Conservation (phyloP, 768 basidiomycete genomes). For the Panaeolus papilionaceus region DNA sequence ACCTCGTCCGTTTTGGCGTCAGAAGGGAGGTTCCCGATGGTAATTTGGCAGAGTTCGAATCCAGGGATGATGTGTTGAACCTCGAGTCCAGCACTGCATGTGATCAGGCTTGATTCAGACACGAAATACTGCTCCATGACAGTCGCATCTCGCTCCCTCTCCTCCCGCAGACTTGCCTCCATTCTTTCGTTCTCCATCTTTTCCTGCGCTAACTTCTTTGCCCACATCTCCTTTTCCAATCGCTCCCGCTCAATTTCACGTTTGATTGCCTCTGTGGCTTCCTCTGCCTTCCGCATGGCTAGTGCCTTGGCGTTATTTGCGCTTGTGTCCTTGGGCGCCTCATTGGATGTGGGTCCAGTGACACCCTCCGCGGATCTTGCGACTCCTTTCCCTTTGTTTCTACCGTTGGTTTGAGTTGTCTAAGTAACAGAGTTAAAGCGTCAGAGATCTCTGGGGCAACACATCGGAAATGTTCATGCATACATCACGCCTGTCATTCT, state of each 20-base stretch:
- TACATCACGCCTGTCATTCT: background rate
- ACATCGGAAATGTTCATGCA: background rate
- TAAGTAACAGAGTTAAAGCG: background rate
- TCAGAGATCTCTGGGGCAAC: background rate
- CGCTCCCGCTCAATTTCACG: background rate
- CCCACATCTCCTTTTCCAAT: background rate
- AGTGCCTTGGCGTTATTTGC: background rate
- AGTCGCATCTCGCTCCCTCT: conserved; percentile 38
- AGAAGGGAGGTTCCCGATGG: conserved; percentile 50
- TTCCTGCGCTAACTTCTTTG: background rate
- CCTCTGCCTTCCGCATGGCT: background rate
- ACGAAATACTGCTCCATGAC: background rate
- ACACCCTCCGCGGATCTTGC: background rate
- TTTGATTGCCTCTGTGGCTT: background rate
- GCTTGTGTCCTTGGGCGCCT: background rate
- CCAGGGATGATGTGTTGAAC: conserved; percentile 51
- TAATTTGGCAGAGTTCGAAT: conserved; percentile 58
- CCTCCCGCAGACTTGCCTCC: background rate
- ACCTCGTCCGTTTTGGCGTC: conserved; percentile 48
- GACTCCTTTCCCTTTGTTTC: conserved; percentile 1
- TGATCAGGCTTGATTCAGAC: conserved; percentile 54
- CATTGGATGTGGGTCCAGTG: background rate
- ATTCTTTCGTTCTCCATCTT: background rate
- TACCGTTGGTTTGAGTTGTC: background rate
- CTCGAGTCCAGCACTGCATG: conserved; percentile 55